These are phyloP conservation scores for Cryphonectria japonica DNA, from an alignment of 2,329 filamentous ascomycete species.

Conservation along the genomic window DNA sequence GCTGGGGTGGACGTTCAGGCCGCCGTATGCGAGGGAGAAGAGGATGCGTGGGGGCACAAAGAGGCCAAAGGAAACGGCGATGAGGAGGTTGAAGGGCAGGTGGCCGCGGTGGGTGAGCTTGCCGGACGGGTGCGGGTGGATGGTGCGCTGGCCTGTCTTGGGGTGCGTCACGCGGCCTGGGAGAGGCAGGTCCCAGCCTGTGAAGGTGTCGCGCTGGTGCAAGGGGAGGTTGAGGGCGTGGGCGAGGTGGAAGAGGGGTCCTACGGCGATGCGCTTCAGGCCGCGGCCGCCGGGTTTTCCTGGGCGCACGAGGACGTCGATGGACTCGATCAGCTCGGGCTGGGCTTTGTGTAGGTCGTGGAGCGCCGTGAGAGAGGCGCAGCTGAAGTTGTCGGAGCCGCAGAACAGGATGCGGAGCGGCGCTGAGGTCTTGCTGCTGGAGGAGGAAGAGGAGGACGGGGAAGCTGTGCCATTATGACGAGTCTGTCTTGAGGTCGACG, in stretches of 20 bases:
- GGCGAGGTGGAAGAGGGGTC: conserved; percentile 73
- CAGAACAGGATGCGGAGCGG: conserved; percentile 89
- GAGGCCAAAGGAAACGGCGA: conserved; percentile 93
- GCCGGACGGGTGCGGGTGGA: conserved; percentile 29
- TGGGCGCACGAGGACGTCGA: conserved; percentile 84
- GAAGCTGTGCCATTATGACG: neutral
- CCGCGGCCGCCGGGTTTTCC: conserved; percentile 79
- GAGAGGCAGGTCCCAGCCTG: conserved; percentile 62
- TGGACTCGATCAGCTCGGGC: conserved; percentile 65
- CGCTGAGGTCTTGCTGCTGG: conserved; percentile 42
- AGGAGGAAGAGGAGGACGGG: neutral
- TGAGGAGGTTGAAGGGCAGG: conserved; percentile 70
- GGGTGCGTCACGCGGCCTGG: conserved; percentile 25
- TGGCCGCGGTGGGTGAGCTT: conserved; percentile 53
- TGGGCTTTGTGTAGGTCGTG: conserved; percentile 59
- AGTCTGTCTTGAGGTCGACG: neutral
- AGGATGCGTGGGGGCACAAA: conserved; percentile 82
- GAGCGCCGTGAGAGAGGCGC: conserved; percentile 73
- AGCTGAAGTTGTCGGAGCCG: conserved; percentile 90
- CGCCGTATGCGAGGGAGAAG: conserved; percentile 73
- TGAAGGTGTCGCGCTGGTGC: conserved; percentile 82
- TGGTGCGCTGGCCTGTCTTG: conserved; percentile 21
- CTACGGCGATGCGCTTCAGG: conserved; percentile 68
- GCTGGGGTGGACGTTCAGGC: conserved; percentile 92
- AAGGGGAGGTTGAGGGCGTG: conserved; percentile 65